Conservation (phyloP, 495 filamentous ascomycete genomes). For the Aspergillus hancockii region DNA sequence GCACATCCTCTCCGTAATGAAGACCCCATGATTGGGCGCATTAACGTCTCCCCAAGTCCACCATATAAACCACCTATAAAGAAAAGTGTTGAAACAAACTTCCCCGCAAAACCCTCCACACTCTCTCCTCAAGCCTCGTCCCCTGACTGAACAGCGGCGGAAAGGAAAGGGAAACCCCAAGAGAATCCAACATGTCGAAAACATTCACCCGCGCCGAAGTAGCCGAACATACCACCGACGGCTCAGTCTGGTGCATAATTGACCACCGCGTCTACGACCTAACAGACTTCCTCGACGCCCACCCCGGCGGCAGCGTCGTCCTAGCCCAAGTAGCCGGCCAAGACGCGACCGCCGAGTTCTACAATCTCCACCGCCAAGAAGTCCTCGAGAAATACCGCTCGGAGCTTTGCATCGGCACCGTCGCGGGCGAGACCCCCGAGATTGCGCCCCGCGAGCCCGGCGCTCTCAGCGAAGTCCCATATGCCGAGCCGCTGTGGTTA, state of each 20-base stretch:
- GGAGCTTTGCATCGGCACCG: constrained; percentile 69
- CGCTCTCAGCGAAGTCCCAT: constrained; percentile 73
- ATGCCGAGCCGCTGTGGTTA: constrained; percentile 81
- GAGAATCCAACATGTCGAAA: constrained; percentile 23
- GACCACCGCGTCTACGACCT: constrained; percentile 62
- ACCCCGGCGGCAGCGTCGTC: constrained; percentile 59
- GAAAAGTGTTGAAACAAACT: too few relatives aligned
- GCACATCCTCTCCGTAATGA: constrained; percentile 14
- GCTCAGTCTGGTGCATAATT: constrained; percentile 59
- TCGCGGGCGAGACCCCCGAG: constrained; percentile 73
- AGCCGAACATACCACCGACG: constrained; percentile 52
- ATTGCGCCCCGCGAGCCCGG: constrained; percentile 70
- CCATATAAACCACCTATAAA: too few relatives aligned
- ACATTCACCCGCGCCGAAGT: constrained; percentile 49
- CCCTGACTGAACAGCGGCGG: too few relatives aligned
- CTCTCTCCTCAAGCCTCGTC: too few relatives aligned
- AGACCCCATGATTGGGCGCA: constrained; percentile 10
- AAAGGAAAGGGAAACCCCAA: not conserved
- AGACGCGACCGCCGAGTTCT: constrained; percentile 58
- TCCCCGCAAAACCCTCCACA: constrained; percentile 11
- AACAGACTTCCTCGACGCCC: constrained; percentile 58
- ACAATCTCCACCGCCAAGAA: constrained; percentile 60
- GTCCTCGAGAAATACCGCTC: constrained; percentile 73
- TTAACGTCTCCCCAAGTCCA: not conserved
- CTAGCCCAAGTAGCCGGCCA: constrained; percentile 56